These are phyloP conservation scores for Cotoneaster glaucophyllus DNA, from an alignment of 306 rosid species.

Conservation along the genomic window DNA sequence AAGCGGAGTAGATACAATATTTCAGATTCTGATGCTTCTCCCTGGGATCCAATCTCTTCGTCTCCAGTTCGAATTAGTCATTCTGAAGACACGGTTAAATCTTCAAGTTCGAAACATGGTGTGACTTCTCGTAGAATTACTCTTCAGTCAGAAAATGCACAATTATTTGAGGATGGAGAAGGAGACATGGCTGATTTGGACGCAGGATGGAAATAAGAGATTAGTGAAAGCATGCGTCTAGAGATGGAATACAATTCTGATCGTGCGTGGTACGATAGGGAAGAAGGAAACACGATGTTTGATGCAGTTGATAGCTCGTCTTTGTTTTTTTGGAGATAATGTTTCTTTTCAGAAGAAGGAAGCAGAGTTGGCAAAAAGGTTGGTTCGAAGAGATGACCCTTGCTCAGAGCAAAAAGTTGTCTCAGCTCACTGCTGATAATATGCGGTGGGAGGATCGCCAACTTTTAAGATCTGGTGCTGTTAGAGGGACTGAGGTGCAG, in stretches of 20 bases:
- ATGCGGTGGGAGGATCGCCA: conserved; percentile 94
- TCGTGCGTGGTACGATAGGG: conserved; percentile 95
- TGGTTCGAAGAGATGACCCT: conserved; percentile 83
- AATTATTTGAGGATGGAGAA: conserved; percentile 23
- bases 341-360: conserved; percentile 84
- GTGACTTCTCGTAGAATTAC: conserved; percentile 46
- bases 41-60: conserved; percentile 81
- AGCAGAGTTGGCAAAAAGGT: conserved; percentile 82
- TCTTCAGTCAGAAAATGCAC: conserved; percentile 39
- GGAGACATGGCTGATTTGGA: conserved; percentile 32
- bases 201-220: conserved; percentile 49
- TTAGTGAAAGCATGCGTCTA: conserved; percentile 75
- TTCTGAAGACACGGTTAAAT: conserved; percentile 54
- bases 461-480: conserved; percentile 89
- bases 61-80: conserved; percentile 78
- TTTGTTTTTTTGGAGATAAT: conserved; percentile 63
- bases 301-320: conserved; percentile 55
- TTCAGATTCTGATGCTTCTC: conserved; percentile 28
- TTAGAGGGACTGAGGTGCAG: conserved; percentile 81
- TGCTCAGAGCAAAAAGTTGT: conserved; percentile 73
- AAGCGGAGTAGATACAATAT: conserved; percentile 54
- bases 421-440: conserved; percentile 78
- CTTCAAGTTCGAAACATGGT: conserved; percentile 45
- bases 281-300: conserved; percentile 72
- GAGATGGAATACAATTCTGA: conserved; percentile 94